Percentiles rank a stretch among this genome's conserved stretches.
Conservation (phyloP, 2,329 filamentous ascomycete genomes). For the Dactylellina leptospora region DNA sequence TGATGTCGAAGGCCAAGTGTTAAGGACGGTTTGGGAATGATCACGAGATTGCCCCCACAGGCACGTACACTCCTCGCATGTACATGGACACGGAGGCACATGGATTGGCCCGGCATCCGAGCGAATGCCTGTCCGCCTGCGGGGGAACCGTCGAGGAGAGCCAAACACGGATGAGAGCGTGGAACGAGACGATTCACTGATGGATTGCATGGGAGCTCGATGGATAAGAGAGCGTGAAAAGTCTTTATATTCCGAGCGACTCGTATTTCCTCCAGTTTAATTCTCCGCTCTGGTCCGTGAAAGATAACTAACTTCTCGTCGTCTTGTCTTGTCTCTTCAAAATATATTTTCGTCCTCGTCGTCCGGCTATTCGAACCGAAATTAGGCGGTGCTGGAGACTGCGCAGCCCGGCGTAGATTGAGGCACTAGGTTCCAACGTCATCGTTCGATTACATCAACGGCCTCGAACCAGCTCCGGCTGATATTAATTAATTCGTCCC, state of each 20-base stretch:
- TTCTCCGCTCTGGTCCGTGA: background rate
- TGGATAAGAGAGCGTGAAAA: background rate
- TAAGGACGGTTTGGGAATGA: slow-evolving; percentile 14
- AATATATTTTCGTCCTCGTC: background rate
- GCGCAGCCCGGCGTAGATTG: slow-evolving; percentile 32
- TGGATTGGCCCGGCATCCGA: background rate
- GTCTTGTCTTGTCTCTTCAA: background rate
- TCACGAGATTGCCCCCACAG: slow-evolving; percentile 49
- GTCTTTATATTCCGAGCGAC: background rate
- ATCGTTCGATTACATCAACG: slow-evolving; percentile 44
- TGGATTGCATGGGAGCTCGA: slow-evolving; percentile 24
- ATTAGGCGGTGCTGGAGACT: slow-evolving; percentile 16
- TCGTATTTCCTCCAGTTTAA: background rate
- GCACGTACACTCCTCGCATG: background rate
- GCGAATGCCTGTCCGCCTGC: background rate
- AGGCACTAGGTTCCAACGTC: slow-evolving; percentile 5
- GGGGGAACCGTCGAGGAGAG: slow-evolving; percentile 1
- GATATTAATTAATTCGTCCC: too few species aligned
- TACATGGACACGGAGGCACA: slow-evolving; percentile 15
- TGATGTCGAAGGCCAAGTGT: background rate
- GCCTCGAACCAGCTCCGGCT: slow-evolving; percentile 32
- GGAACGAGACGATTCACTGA: slow-evolving; percentile 33
- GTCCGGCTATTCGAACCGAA: slow-evolving; percentile 37
- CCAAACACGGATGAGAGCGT: slow-evolving; percentile 29
- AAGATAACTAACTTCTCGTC: background rate